Evolutionary conservation across 75 land plant genomes (phyloP), one percentile per base, ranked within the genome.

Genomic region (Ceratopteris richardii): DNA sequence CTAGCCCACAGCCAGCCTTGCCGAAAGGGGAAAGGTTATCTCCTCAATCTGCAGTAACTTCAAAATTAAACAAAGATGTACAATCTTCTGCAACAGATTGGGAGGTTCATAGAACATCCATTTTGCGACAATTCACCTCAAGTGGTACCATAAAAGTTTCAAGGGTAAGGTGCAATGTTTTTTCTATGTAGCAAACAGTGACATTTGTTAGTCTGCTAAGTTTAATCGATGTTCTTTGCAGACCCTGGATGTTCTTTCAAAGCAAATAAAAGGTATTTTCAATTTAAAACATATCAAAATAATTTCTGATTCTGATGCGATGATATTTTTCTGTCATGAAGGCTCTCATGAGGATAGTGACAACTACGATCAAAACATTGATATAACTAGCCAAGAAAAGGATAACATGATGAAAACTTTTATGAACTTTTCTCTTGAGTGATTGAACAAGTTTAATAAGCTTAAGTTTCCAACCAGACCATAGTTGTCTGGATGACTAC

Each of bases 111-210:
- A 70, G 64, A 31, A 28, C 61, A 18, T 64, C 68, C 14, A 30
- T 70, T 21, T 44, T 60, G 61, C 73, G 64, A 37, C 24, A 69
- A 31, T 70, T 70, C 56, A 39, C 68, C 20, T 70, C 73, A 41
- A 40, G 50, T 39, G 73, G 68, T 12, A 70, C 73, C 22, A 70
- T 70, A 40, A 70, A 69, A 29, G 68, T 70, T 5, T 64, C 73
- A 0, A 44, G 69, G 29, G 73, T 70, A 48, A 63, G 66, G 11
- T 22, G 42, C n/a, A 57, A 23, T 20, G 21, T 60, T 10, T 30
- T 50, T 67, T 14, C 31, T 16, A 20, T 20, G 29, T 11, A 40
- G 42, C 28, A 60, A 13, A 44, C 21, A 17, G 44, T 27, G 14
- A 42, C 48, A 16, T 17, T 18, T 25, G 14, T 0, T 6, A 21